Percentiles rank a stretch among this genome's conserved stretches.
These are phyloP conservation scores for Aulographum hederae DNA, from an alignment of 2,329 filamentous ascomycete genomes.

Conservation along the genomic window DNA sequence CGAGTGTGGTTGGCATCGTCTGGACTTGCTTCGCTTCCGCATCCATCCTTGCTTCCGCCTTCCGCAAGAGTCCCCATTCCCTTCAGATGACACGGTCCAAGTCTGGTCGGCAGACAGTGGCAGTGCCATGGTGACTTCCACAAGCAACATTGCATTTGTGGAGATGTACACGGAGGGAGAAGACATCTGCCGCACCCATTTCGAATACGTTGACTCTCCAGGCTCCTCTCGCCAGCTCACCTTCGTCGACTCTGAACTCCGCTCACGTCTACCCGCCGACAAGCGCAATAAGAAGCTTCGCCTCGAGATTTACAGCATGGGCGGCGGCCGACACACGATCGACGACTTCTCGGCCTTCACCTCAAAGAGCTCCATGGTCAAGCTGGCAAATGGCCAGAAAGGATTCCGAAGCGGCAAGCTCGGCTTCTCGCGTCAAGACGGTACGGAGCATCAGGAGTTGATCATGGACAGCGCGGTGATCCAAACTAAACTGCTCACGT, in stretches of 20 bases:
- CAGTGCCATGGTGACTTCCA: constrained; percentile 57
- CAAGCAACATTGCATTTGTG: constrained; percentile 67
- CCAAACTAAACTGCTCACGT: constrained; percentile 55
- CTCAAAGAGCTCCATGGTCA: constrained; percentile 55
- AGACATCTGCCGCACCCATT: constrained; percentile 59
- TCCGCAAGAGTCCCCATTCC: constrained; percentile 46
- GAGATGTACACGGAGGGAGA: constrained; percentile 73
- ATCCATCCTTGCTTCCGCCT: constrained; percentile 80
- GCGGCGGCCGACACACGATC: constrained; percentile 55
- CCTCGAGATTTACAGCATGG: constrained; percentile 58
- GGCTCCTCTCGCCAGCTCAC: constrained; percentile 51
- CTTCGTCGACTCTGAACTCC: constrained; percentile 58
- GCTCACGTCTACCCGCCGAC: constrained; percentile 50
- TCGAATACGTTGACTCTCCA: constrained; percentile 52
- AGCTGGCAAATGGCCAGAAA: constrained; percentile 53
- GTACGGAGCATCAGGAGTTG: constrained; percentile 50
- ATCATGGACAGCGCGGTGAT: constrained; percentile 47
- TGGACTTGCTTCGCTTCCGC: constrained; percentile 77
- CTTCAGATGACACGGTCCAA: constrained; percentile 57
- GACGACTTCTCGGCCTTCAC: constrained; percentile 54
- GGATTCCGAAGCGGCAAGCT: constrained; percentile 63
- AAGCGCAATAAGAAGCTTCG: constrained; percentile 52
- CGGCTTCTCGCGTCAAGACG: constrained; percentile 53
- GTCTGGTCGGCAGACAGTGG: constrained; percentile 70
- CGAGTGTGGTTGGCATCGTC: constrained; percentile 80